Conservation (phyloP, 805 yeast genomes). For the Metschnikowia henanensis region DNA sequence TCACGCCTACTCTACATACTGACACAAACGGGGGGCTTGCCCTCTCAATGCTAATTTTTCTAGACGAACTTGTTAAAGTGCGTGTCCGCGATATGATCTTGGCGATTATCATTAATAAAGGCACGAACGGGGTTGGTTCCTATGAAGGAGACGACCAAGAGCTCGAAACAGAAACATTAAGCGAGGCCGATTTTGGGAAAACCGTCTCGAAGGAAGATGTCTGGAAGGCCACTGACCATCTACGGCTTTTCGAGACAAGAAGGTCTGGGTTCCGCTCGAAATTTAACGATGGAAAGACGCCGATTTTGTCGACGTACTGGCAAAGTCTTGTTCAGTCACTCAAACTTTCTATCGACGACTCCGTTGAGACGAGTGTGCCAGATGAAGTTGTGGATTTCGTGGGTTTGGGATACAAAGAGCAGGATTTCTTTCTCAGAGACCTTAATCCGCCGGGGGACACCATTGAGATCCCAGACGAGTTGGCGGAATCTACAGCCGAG, state of each 20-base stretch:
- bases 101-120: slow-evolving; percentile 16
- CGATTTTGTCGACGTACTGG: slow-evolving; percentile 14
- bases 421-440: slow-evolving; percentile 2
- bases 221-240: slow-evolving; percentile 9
- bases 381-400: no score
- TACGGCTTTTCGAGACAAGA: slow-evolving; percentile 17
- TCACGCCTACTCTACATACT: slow-evolving; percentile 3
- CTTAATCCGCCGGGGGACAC: not conserved
- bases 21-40: slow-evolving; percentile 7
- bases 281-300: slow-evolving; percentile 12
- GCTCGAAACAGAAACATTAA: not conserved
- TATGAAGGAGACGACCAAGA: not conserved
- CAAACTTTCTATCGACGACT: not conserved
- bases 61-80: slow-evolving; percentile 22
- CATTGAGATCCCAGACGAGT: slow-evolving; percentile 1
- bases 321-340: slow-evolving; percentile 5
- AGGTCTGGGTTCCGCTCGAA: slow-evolving; percentile 12
- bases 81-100: slow-evolving; percentile 18
- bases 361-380: not conserved
- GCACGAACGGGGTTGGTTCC: not conserved
- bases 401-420: not conserved
- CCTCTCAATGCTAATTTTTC: slow-evolving; percentile 17
- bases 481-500: not conserved
- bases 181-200: not conserved
- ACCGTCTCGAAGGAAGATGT: slow-evolving; percentile 14